These are phyloP conservation scores for Coelastrella sp. DNA, from an alignment of 139 green algal species.

Conservation along the genomic window DNA sequence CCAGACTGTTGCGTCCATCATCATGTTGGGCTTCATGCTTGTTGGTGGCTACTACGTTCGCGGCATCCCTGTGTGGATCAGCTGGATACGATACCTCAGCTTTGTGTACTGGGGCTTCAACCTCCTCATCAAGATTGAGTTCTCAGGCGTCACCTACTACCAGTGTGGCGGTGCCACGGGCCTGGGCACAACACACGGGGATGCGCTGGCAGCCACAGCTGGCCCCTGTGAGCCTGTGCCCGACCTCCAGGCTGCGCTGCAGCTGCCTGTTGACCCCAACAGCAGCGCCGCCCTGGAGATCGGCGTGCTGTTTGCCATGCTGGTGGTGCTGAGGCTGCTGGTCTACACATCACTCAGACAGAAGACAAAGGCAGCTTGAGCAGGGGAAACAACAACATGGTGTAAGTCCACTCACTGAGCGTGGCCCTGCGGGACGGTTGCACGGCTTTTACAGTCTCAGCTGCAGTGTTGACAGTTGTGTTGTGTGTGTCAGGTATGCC, in stretches of 20 bases:
- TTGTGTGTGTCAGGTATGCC: too few relatives aligned
- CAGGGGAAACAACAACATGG: too few relatives aligned
- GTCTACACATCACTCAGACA: conserved; percentile 62
- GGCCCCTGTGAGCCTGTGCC: conserved; percentile 39
- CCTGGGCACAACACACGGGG: conserved; percentile 9
- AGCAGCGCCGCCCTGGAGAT: conserved; percentile 50
- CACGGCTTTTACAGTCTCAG: too few relatives aligned
- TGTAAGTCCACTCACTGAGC: too few relatives aligned
- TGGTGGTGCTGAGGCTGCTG: conserved; percentile 62
- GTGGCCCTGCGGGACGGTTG: too few relatives aligned
- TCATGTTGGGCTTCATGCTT: conserved; percentile 78
- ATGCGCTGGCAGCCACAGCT: neutral
- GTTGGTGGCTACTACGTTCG: conserved; percentile 77
- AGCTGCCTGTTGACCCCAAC: conserved; percentile 50
- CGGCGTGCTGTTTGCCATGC: conserved; percentile 63
- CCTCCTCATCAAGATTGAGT: conserved; percentile 50
- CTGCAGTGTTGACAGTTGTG: too few relatives aligned
- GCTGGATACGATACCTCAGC: conserved; percentile 65
- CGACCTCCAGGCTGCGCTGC: conserved; percentile 47
- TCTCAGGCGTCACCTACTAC: conserved; percentile 33
- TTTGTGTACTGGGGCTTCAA: conserved; percentile 80
- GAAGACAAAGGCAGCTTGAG: conserved; percentile 59
- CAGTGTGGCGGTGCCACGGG: conserved; percentile 10
- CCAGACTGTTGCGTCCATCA: conserved; percentile 74
- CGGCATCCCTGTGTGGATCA: conserved; percentile 63